phyloP scores from a whole-genome alignment of 2,329 filamentous ascomycete genomes.

The Trichoderma guizhouense region DNA sequence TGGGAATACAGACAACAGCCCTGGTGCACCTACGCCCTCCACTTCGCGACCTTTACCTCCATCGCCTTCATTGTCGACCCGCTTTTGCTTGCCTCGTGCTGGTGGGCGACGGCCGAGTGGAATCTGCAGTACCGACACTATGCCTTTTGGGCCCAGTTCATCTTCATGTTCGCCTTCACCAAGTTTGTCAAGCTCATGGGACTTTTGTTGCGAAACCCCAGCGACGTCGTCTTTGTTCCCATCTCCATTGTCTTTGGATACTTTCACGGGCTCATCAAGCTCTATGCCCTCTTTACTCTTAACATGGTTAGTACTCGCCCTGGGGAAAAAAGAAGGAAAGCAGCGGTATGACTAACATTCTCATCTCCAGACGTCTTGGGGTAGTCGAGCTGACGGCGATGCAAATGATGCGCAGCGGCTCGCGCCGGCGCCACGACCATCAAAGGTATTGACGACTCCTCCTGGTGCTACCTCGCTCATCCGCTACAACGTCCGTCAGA shows the following conservation, averaged over 20 bases:
- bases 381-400: slow-evolving; percentile 88
- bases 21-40: slow-evolving; percentile 91
- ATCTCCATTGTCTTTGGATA: slow-evolving; percentile 90
- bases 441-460: slow-evolving; percentile 43
- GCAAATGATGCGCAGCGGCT: slow-evolving; percentile 73
- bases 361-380: slow-evolving; percentile 77
- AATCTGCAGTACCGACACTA: slow-evolving; percentile 48
- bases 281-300: slow-evolving; percentile 79
- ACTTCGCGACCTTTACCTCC: slow-evolving; percentile 88
- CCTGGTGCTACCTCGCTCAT: slow-evolving; percentile 42
- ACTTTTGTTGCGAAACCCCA: slow-evolving; percentile 79
- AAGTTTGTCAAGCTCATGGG: slow-evolving; percentile 90
- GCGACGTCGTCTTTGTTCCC: slow-evolving; percentile 74
- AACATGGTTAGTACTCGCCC: slow-evolving; percentile 65
- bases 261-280: slow-evolving; percentile 87
- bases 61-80: slow-evolving; percentile 78
- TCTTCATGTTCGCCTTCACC: slow-evolving; percentile 77
- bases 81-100: slow-evolving; percentile 65
- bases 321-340: neutral
- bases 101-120: slow-evolving; percentile 65
- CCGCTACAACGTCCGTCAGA: slow-evolving; percentile 45
- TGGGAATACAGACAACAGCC: slow-evolving; percentile 67
- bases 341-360: neutral
- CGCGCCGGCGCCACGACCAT: slow-evolving; percentile 45
- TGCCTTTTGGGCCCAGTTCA: slow-evolving; percentile 59